Base-by-base conservation (phyloP, 331 rosid genomes). In the Acacia concinna region DNA sequence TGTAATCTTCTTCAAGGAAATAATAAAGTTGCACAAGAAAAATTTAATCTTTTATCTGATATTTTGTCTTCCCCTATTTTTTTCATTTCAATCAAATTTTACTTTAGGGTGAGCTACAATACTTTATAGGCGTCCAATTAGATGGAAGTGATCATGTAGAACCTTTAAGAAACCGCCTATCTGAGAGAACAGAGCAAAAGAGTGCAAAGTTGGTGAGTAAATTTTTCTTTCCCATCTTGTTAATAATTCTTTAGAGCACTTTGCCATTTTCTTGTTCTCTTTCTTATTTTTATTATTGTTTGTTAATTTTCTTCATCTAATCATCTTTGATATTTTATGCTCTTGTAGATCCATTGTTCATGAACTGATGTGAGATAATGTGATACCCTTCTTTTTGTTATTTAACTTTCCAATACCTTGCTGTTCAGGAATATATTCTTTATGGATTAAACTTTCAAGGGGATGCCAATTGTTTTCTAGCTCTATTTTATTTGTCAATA, bases 101-200 rank as follows among this genome's bases (percentile, higher is more conserved):
- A 46, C 75, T 81, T 46, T 80, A 95, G 99, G 98, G 99, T 73
- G 99, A 93, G 81, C 96, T 95, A 82, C 98, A 95, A 86, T 95
- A 95, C 90, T 95, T 95, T 80, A 95, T 93, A 83, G 98, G 98
- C 27, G 98, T 93, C 31, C 98, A 93, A 83, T 84, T 91, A 73
- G 98, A 91, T 86, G 97, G 98, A 77, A 93, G 98, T 87, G 97
- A 86, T 79, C 98, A 91, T 76, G 85, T 90, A 67, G 93, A 95
- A 72, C 96, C 98, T 79, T 82, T 87, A 51, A 57, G 77, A 68
- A 89, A 87, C 79, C 87, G 90, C 43, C 82, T 93, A 4, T 95
- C 97, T 3, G 93, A 91, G 74, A 64, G 14, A 40, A 76, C 97
- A 54, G 96, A 95, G 83, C 71, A 15, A 76, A 84, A 89, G 78